Conservation (phyloP, 768 basidiomycete species). For the Stropharia rugosoannulata region DNA sequence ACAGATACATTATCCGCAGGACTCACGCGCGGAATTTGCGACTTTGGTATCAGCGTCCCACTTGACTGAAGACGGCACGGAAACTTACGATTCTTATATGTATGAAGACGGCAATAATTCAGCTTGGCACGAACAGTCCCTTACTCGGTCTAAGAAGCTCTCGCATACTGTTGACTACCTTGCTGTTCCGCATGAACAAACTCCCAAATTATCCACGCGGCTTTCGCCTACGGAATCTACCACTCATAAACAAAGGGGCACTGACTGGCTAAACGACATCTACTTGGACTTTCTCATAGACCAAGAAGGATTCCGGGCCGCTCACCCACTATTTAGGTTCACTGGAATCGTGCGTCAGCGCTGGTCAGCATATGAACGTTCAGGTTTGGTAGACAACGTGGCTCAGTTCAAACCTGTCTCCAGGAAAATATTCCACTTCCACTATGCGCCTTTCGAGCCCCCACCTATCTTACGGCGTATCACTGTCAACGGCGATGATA, state of each 20-base stretch:
- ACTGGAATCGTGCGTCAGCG: slow-evolving; percentile 43
- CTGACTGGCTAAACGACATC: slow-evolving; percentile 54
- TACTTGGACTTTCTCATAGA: slow-evolving; percentile 71
- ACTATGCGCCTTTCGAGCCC: slow-evolving; percentile 66
- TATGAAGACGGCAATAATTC: too few relatives aligned
- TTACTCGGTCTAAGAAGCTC: too few relatives aligned
- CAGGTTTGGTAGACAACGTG: slow-evolving; percentile 38
- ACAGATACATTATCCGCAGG: background rate
- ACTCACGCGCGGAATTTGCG: background rate
- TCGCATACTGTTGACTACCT: background rate
- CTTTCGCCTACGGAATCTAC: background rate
- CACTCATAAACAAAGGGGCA: background rate
- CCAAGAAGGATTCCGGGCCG: slow-evolving; percentile 78
- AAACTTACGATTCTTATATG: too few relatives aligned
- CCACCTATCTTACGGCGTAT: slow-evolving; percentile 71
- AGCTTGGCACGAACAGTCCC: too few relatives aligned
- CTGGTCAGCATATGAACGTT: slow-evolving; percentile 27
- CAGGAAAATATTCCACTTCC: slow-evolving; percentile 64
- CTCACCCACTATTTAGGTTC: slow-evolving; percentile 58
- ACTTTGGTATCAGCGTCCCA: background rate
- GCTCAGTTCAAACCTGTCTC: slow-evolving; percentile 66
- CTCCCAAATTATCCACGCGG: background rate
- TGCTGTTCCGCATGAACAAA: background rate
- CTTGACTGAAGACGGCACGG: too few relatives aligned
- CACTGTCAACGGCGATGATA: slow-evolving; percentile 64